These are phyloP conservation scores for Hylodesmum podocarpum DNA, from an alignment of 306 rosid species.

Conservation along the genomic window DNA sequence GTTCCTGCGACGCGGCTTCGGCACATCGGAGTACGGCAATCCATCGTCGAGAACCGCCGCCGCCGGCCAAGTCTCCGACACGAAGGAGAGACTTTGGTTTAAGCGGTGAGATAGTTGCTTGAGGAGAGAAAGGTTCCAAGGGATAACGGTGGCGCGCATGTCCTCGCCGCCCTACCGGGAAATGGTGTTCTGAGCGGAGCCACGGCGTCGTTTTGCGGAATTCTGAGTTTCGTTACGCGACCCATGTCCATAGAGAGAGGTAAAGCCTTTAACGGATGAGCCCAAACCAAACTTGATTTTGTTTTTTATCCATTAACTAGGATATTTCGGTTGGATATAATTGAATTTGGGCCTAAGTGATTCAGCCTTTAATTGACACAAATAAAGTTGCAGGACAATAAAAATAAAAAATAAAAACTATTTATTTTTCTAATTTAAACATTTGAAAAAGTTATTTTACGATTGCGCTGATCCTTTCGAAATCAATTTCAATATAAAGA, in stretches of 20 bases:
- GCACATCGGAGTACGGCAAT: conserved; percentile 54
- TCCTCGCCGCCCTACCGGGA: not conserved
- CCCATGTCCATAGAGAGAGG: not conserved
- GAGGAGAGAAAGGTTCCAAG: conserved; percentile 19
- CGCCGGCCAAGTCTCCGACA: conserved; percentile 25
- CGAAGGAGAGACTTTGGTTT: conserved; percentile 26
- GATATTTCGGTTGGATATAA: not conserved
- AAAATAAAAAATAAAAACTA: too few species aligned
- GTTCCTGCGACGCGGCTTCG: conserved; percentile 46
- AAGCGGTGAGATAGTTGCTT: conserved; percentile 28
- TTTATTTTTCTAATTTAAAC: too few species aligned
- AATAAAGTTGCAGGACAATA: not conserved
- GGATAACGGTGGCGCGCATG: conserved; percentile 36
- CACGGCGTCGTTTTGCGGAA: not conserved
- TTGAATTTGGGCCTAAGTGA: not conserved
- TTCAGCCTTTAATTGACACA: not conserved
- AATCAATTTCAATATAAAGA: too few species aligned
- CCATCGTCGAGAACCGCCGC: not conserved
- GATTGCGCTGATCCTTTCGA: too few species aligned
- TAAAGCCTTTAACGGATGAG: not conserved
- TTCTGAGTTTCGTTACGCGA: not conserved
- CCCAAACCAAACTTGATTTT: not conserved
- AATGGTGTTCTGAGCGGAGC: not conserved
- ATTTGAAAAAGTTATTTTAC: too few species aligned
- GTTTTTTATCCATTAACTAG: not conserved